Conservation (phyloP, 2,329 filamentous ascomycete species). For the Ophiostoma perfectum region DNA sequence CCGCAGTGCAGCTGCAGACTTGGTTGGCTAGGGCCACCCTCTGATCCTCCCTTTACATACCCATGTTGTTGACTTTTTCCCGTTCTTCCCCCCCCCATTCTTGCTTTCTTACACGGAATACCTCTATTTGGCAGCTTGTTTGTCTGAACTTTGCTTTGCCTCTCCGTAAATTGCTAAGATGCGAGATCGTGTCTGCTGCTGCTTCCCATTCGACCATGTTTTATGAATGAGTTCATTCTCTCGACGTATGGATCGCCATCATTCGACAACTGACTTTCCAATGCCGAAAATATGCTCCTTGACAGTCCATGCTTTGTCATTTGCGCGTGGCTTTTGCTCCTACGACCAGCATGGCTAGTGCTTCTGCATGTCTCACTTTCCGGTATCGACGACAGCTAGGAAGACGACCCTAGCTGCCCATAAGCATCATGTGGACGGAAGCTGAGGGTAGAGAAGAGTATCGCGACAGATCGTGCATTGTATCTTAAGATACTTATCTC, state of each 20-base stretch:
- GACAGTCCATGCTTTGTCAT: not conserved
- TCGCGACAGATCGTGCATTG: not conserved
- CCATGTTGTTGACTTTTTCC: slow-evolving; percentile 6
- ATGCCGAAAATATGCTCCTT: no score
- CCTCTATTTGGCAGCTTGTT: no score
- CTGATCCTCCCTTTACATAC: slow-evolving; percentile 10
- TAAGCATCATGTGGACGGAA: no score
- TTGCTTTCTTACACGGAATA: no score
- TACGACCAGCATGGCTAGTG: not conserved
- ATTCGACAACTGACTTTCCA: not conserved
- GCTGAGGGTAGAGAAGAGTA: not conserved
- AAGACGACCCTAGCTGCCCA: no score
- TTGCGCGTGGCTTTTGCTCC: not conserved
- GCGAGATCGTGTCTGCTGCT: not conserved
- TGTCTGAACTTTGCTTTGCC: no score
- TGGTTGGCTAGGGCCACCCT: slow-evolving; percentile 20
- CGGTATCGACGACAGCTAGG: not conserved
- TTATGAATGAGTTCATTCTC: not conserved
- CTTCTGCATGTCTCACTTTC: not conserved
- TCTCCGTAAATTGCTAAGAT: no score
- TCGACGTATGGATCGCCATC: not conserved
- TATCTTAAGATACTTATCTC: not conserved
- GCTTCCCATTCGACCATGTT: not conserved
- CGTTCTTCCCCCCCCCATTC: not conserved
- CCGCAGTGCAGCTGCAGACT: not conserved